Base-by-base conservation (phyloP, 2,329 filamentous ascomycete genomes). In the Emergomyces pasteurianus region DNA sequence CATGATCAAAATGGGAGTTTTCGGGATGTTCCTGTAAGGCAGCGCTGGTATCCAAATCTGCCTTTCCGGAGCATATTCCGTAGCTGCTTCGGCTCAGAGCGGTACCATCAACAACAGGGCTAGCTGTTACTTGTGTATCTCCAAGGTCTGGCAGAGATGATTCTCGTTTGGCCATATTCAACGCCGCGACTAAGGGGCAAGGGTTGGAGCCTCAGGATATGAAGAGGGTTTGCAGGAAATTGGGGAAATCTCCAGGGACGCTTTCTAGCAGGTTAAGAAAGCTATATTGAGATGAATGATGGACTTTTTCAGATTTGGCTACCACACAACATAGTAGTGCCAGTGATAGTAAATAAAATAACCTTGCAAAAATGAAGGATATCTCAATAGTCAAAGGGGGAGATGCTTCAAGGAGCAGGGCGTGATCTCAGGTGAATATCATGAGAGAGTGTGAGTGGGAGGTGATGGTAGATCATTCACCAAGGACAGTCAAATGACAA, bases 1-100 rank as follows among this genome's bases (percentile, higher is more conserved):
- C 65, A 43, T 66, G 67, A 47, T 63, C 65, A 10, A 67, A 58
- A 49, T 67, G 65, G 12, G 52, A 54, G 2, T 58, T 50, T 38
- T 67, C 64, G 8, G 65, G 31, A 59, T 68, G 65, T 16, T 54
- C 50, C 58, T 65, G 65, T 10, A 67, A 60, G 10, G 38, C 59
- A 2, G 59, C 53, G 53, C 65, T 67, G 1, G 60, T 58, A 9
- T 64, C 56, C 34, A 67, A 67, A n/a, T 65, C 64, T 6, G 54
- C 50, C 28, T 31, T 5, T n/a, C 56, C 52, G 14, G 18, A 21
- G 58, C 64, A 66, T 14, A 63, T 28, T 28, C 42, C n/a, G 50
- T 62, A 66, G 43, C 61, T 50, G 60, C 63, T 58, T 40, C 63
- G 63, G 31, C 63, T 28, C 23, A n/a, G 18, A 26, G 23, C 18